A percentile compares a stretch with the other conserved stretches of the same genome.
phyloP scores from a whole-genome alignment of 805 yeast species.

The Yamadazyma insecticola region DNA sequence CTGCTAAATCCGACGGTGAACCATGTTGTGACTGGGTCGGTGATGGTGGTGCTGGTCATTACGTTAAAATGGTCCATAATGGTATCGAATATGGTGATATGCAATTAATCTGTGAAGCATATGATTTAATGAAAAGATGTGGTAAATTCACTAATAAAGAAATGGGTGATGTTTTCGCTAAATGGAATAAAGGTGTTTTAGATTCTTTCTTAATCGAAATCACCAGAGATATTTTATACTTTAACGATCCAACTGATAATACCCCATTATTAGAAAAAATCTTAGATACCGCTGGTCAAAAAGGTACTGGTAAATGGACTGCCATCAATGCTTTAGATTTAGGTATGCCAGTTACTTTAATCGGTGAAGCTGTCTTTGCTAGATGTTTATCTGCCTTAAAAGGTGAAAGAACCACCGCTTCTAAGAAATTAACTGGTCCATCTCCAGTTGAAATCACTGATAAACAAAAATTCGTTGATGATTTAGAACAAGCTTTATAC shows the following conservation, averaged over 20 bases:
- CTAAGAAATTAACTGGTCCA: slow-evolving; percentile 79
- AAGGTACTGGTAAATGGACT: slow-evolving; percentile 99
- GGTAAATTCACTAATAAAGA: slow-evolving; percentile 88
- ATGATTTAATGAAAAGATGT: slow-evolving; percentile 90
- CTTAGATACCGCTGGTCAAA: slow-evolving; percentile 96
- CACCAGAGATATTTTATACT: slow-evolving; percentile 90
- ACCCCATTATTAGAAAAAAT: slow-evolving; percentile 94
- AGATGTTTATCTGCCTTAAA: slow-evolving; percentile 94
- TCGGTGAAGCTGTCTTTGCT: slow-evolving; percentile 97
- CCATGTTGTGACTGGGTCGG: slow-evolving; percentile 99
- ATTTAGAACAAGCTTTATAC: slow-evolving; percentile 95
- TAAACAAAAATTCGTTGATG: slow-evolving; percentile 80
- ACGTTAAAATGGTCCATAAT: slow-evolving; percentile 99
- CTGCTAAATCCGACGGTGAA: slow-evolving; percentile 97
- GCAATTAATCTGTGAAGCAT: slow-evolving; percentile 98
- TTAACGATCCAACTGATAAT: slow-evolving; percentile 80
- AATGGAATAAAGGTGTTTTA: slow-evolving; percentile 96
- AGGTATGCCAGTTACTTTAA: slow-evolving; percentile 97
- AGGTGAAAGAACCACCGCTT: slow-evolving; percentile 84
- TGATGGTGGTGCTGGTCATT: slow-evolving; percentile 98
- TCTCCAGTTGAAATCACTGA: slow-evolving; percentile 52
- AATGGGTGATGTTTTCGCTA: slow-evolving; percentile 85
- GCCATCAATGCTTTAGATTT: slow-evolving; percentile 96
- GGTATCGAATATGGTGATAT: slow-evolving; percentile 99
- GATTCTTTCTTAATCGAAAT: slow-evolving; percentile 97